Percentiles rank a stretch among this genome's conserved stretches.
These are phyloP conservation scores for Penicillium pancosmium DNA, from an alignment of 495 filamentous ascomycete species.

Conservation along the genomic window DNA sequence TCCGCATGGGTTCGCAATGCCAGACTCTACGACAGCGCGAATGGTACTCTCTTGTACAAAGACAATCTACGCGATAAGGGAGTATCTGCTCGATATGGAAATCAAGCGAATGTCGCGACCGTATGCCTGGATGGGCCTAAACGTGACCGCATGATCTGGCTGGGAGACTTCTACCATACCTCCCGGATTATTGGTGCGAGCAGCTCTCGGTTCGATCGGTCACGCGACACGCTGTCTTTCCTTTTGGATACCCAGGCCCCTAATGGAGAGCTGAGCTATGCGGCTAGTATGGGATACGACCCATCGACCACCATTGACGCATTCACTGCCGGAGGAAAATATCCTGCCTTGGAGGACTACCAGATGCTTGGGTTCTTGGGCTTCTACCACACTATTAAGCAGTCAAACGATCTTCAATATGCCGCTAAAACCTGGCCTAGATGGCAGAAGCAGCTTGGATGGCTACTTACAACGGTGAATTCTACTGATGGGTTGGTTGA, in stretches of 20 bases:
- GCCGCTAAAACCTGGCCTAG: slow-evolving; percentile 8
- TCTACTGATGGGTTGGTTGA: slow-evolving; percentile 9
- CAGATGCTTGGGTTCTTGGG: slow-evolving; percentile 11
- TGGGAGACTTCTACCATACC: slow-evolving; percentile 9
- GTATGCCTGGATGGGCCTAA: slow-evolving; percentile 6
- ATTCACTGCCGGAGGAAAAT: not conserved
- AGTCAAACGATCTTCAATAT: slow-evolving; percentile 8
- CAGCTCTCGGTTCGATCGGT: not conserved
- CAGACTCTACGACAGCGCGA: slow-evolving; percentile 5
- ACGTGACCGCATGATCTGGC: slow-evolving; percentile 10
- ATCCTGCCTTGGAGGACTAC: slow-evolving; percentile 8
- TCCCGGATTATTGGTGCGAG: slow-evolving; percentile 5
- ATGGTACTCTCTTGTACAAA: slow-evolving; percentile 4
- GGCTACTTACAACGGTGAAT: slow-evolving; percentile 8
- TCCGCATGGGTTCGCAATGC: slow-evolving; percentile 6
- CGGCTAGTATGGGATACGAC: slow-evolving; percentile 10
- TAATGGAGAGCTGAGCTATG: slow-evolving; percentile 8
- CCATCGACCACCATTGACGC: slow-evolving; percentile 9
- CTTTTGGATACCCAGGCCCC: slow-evolving; percentile 5
- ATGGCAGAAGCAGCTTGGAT: slow-evolving; percentile 9
- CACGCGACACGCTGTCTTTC: slow-evolving; percentile 2
- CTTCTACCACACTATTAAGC: slow-evolving; percentile 6
- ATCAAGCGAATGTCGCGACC: not conserved
- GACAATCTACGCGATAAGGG: slow-evolving; percentile 2
- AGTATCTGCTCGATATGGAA: slow-evolving; percentile 1